phyloP scores from a whole-genome alignment of 768 basidiomycete genomes.

The Xerocomellus chrysenteron region DNA sequence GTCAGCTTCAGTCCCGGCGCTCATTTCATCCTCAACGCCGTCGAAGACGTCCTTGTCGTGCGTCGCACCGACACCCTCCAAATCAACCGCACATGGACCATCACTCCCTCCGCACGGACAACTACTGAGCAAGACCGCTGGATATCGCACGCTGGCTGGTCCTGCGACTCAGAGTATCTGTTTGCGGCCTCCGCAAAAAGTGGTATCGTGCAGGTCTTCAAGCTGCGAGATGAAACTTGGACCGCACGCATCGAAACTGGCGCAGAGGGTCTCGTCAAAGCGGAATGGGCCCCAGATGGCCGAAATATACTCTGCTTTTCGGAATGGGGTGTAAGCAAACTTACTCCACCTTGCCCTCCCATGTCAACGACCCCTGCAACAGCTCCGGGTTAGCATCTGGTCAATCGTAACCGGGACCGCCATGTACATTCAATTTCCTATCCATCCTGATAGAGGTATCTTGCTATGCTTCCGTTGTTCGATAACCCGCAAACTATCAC shows the following conservation, averaged over 20 bases:
- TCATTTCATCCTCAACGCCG: conserved; percentile 80
- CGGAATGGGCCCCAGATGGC: conserved; percentile 90
- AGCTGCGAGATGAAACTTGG: conserved; percentile 79
- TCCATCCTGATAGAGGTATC: conserved; percentile 76
- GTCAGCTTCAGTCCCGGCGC: conserved; percentile 85
- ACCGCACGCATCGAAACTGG: conserved; percentile 75
- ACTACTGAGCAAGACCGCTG: conserved; percentile 34
- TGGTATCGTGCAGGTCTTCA: conserved; percentile 74
- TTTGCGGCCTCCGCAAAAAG: conserved; percentile 74
- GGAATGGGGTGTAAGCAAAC: conserved; percentile 80
- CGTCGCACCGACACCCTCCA: conserved; percentile 83
- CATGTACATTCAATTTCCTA: conserved; percentile 84
- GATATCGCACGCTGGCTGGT: conserved; percentile 83
- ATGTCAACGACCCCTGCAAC: conserved; percentile 5
- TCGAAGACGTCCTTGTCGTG: conserved; percentile 77
- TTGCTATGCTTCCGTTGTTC: not conserved
- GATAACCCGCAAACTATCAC: not conserved
- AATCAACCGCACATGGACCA: conserved; percentile 76
- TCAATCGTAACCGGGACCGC: conserved; percentile 71
- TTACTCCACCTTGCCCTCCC: not conserved
- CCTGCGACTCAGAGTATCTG: conserved; percentile 84
- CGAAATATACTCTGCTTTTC: conserved; percentile 85
- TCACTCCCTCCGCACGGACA: conserved; percentile 54
- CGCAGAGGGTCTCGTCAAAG: conserved; percentile 79
- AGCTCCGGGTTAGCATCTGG: conserved; percentile 89